Conservation (phyloP, 73 alveolate genomes). For the Vitrella brassicaformis region DNA sequence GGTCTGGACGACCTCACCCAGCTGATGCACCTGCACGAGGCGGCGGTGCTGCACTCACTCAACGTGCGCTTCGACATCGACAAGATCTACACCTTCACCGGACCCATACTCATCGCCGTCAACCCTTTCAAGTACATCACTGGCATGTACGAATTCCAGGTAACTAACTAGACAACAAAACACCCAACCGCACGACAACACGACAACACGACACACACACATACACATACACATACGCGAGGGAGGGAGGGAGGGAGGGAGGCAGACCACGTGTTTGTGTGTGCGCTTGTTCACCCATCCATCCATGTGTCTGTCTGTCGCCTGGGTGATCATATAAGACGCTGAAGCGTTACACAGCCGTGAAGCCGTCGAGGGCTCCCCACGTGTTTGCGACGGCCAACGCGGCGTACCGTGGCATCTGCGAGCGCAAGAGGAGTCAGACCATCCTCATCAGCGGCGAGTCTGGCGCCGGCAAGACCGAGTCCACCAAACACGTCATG, state of each 20-base stretch:
- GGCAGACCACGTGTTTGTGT: too few relatives aligned
- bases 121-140: slow-evolving; percentile 21
- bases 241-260: too few relatives aligned
- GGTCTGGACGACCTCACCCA: slow-evolving; percentile 21
- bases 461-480: slow-evolving; percentile 91
- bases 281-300: too few relatives aligned
- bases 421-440: slow-evolving; percentile 61
- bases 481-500: slow-evolving; percentile 72
- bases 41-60: slow-evolving; percentile 30
- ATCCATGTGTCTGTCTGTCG: too few relatives aligned
- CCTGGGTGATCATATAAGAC: too few relatives aligned
- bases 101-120: slow-evolving; percentile 27
- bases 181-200: too few relatives aligned
- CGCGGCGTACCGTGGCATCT: slow-evolving; percentile 19
- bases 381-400: slow-evolving; percentile 19
- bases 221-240: too few relatives aligned
- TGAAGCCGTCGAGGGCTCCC: too few relatives aligned
- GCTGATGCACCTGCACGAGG: slow-evolving; percentile 27
- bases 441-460: slow-evolving; percentile 80
- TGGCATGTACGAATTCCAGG: slow-evolving; percentile 14
- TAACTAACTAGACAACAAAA: not conserved
- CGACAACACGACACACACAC: too few relatives aligned
- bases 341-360: not conserved
- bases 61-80: slow-evolving; percentile 24
- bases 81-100: slow-evolving; percentile 31